phyloP scores from a whole-genome alignment of 2,329 filamentous ascomycete genomes.

The Cladophialophora exuberans region DNA sequence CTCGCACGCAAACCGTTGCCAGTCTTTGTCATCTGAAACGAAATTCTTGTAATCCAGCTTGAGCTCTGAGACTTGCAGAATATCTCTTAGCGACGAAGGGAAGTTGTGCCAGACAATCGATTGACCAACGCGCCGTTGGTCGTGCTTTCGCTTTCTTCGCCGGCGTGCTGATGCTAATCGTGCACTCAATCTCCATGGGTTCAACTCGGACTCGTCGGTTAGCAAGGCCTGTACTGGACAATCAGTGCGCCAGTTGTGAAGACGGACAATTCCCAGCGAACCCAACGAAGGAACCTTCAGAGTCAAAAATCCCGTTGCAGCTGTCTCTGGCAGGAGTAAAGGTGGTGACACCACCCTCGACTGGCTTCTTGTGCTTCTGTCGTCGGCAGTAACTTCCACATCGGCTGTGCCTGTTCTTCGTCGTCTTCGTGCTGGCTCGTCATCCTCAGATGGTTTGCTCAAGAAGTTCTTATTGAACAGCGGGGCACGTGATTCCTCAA shows the following conservation, averaged over 20 bases:
- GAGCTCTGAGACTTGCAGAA: conserved; percentile 17
- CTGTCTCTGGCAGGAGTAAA: conserved; percentile 1
- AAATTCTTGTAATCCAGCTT: conserved; percentile 7
- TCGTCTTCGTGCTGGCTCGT: conserved; percentile 14
- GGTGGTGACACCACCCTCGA: conserved; percentile 9
- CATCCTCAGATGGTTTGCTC: conserved; percentile 36
- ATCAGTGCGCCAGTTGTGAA: conserved; percentile 17
- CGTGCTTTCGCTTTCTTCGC: not conserved
- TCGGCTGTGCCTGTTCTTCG: conserved; percentile 1
- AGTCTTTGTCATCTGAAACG: conserved; percentile 16
- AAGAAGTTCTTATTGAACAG: conserved; percentile 15
- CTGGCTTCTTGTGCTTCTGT: not conserved
- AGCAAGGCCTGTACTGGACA: conserved; percentile 20
- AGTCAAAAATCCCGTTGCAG: conserved; percentile 29
- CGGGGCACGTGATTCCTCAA: conserved; percentile 32
- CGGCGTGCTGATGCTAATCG: not conserved
- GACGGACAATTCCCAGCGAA: conserved; percentile 20
- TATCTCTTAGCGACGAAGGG: conserved; percentile 21
- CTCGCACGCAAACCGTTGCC: conserved; percentile 36
- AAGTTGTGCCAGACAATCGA: conserved; percentile 24
- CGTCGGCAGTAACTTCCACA: not conserved
- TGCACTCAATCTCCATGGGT: conserved; percentile 2
- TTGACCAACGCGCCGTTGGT: not conserved
- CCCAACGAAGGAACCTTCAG: conserved; percentile 30
- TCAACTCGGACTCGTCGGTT: conserved; percentile 8